Evolutionary conservation across 306 rosid genomes (phyloP), one percentile per base, ranked within the genome.

Genomic region (Gastrolobium bilobum): DNA sequence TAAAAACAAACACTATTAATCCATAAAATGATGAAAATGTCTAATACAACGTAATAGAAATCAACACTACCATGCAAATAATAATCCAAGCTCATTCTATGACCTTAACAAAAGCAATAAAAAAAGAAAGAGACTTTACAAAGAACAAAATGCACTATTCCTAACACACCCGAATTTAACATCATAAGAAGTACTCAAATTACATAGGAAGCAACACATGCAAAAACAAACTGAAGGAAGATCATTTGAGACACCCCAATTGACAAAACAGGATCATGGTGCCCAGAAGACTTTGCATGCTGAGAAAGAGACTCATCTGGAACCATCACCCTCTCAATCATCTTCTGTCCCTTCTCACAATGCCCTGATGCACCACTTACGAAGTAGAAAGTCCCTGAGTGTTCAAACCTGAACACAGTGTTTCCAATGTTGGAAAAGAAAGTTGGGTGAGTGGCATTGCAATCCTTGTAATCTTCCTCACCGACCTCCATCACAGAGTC

Each of bases 401-500:
- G 93, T 0, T 63, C 50, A 5, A 94, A 57, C 67, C 6, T 82
- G 83, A 87, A 88, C 40, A 87, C 68, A 0, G 86, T 83, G 84
- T 89, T 71, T 1, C 97, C 97, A 26, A 56, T 81, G 89, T 89
- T 89, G 46, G 92, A 91, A 86, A 89, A 92, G 87, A 85, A 89
- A 10, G 20, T 82, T 4, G 99, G 99, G 46, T 80, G 93, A n/a
- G 91, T 89, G 3, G 99, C 82, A 37, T 86, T 91, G 89, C 97
- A 92, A 10, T 73, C 78, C 39, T 85, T 84, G 87, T 84, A 91
- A 46, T 88, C 93, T 37, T 6, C 87, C 14, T 86, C 84, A 0
- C 67, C 80, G 80, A 94, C 98, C 80, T 89, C 88, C 99, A 94
- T 89, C 71, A 92, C 97, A 0, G 97, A 91, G 76, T 89, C 99